Percentiles rank a stretch among this genome's conserved stretches.
Conservation (phyloP, 2,329 filamentous ascomycete species). For the Exophiala viscosa region DNA sequence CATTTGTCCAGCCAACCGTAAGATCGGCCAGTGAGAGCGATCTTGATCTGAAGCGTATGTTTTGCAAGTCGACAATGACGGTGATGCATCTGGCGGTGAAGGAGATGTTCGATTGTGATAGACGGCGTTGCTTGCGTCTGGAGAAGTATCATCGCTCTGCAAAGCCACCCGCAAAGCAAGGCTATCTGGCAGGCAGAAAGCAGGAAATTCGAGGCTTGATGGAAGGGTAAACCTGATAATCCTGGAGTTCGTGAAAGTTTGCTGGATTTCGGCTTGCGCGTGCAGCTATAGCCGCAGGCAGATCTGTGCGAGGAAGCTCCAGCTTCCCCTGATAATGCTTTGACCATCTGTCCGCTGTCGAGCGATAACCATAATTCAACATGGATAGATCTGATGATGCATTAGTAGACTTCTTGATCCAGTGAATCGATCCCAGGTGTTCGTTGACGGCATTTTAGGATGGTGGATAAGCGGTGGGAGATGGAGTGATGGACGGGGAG, state of each 20-base stretch:
- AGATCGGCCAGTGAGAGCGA: conserved; percentile 1
- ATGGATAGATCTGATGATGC: neutral
- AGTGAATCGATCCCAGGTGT: conserved; percentile 2
- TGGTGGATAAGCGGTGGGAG: conserved; percentile 3
- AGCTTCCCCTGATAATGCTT: conserved; percentile 1
- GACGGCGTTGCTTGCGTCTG: too few species aligned
- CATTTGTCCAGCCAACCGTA: conserved; percentile 25
- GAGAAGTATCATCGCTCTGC: too few species aligned
- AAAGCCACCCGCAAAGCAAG: too few species aligned
- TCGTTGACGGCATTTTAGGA: conserved; percentile 5
- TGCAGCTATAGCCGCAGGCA: neutral
- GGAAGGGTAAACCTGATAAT: neutral
- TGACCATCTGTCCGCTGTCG: conserved; percentile 6
- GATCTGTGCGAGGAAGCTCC: conserved; percentile 1
- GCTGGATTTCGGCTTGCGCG: neutral
- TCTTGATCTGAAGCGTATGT: neutral
- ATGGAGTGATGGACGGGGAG: neutral
- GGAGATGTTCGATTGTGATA: too few species aligned
- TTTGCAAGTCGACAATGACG: too few species aligned
- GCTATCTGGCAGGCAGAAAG: neutral
- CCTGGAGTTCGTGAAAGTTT: neutral
- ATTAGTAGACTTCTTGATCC: neutral
- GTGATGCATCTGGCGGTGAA: too few species aligned
- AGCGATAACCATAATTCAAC: conserved; percentile 13
- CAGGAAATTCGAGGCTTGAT: too few species aligned